These are phyloP conservation scores for Xanthoparmelia taractica DNA, from an alignment of 495 filamentous ascomycete genomes.

Conservation along the genomic window DNA sequence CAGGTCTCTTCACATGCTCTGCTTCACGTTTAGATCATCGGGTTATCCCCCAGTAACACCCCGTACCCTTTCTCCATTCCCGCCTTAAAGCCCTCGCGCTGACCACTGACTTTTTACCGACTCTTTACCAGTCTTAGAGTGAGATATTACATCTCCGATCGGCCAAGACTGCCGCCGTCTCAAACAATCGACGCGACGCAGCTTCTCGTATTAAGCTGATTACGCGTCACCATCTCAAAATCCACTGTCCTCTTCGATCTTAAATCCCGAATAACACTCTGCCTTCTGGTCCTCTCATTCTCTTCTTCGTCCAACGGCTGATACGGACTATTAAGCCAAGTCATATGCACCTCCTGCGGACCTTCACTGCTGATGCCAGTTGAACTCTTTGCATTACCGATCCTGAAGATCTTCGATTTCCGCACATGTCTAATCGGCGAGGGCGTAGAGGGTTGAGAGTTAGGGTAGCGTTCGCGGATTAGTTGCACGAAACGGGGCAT, in stretches of 20 bases:
- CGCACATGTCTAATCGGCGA: too few relatives aligned
- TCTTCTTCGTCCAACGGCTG: background rate
- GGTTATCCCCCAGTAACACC: too few relatives aligned
- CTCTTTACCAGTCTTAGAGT: too few relatives aligned
- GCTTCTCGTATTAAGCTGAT: background rate
- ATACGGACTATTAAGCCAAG: background rate
- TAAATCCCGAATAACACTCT: background rate
- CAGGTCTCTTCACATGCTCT: too few relatives aligned
- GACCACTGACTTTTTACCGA: too few relatives aligned
- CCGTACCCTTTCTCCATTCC: too few relatives aligned
- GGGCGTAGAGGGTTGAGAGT: background rate
- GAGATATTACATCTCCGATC: too few relatives aligned
- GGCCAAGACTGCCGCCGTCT: too few relatives aligned
- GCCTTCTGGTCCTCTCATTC: too few relatives aligned
- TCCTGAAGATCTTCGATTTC: background rate
- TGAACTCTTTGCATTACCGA: background rate
- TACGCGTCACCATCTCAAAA: background rate
- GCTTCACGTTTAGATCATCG: too few relatives aligned
- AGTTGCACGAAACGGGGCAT: constrained; percentile 11
- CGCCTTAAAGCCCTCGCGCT: too few relatives aligned
- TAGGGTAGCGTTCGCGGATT: background rate
- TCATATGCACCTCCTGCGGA: background rate
- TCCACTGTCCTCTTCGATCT: background rate
- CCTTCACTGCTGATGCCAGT: too few relatives aligned
- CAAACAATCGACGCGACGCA: background rate